Evolutionary conservation across 768 basidiomycete genomes (phyloP).

Genomic region (Botryobasidium botryosum): DNA sequence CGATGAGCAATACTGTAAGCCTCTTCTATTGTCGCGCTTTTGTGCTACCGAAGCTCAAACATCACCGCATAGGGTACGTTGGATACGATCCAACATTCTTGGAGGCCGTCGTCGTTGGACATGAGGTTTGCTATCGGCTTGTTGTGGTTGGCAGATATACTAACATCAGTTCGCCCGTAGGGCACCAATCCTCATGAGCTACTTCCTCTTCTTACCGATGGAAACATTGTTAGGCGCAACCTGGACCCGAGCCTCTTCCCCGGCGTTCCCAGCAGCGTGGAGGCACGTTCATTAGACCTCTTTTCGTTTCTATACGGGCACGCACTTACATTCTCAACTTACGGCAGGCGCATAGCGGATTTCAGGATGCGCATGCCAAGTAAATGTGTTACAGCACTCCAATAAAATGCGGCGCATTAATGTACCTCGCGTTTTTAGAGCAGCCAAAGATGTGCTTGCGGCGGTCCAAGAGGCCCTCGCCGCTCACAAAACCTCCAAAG

Average conservation of each 20-base stretch:
- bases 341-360: too few relatives aligned
- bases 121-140: not conserved
- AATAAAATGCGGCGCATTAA: not conserved
- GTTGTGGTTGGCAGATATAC: not conserved
- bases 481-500: slow-evolving; percentile 13
- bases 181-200: not conserved
- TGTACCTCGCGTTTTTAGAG: slow-evolving; percentile 9
- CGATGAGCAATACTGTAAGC: slow-evolving; percentile 1
- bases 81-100: not conserved
- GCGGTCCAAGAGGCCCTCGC: slow-evolving; percentile 18
- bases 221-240: slow-evolving; percentile 23
- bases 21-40: not conserved
- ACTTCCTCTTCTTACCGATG: slow-evolving; percentile 31
- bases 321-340: too few relatives aligned
- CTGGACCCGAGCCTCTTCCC: slow-evolving; percentile 38
- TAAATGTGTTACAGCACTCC: not conserved
- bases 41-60: not conserved
- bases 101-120: not conserved
- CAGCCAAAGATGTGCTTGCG: slow-evolving; percentile 17
- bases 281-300: too few relatives aligned
- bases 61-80: slow-evolving; percentile 1
- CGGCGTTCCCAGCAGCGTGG: slow-evolving; percentile 27
- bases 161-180: not conserved
- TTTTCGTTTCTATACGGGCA: too few relatives aligned
- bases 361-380: slow-evolving; percentile 13